These are phyloP conservation scores for Spongospora subterranea DNA, from an alignment of 208 protist species.

Conservation along the genomic window DNA sequence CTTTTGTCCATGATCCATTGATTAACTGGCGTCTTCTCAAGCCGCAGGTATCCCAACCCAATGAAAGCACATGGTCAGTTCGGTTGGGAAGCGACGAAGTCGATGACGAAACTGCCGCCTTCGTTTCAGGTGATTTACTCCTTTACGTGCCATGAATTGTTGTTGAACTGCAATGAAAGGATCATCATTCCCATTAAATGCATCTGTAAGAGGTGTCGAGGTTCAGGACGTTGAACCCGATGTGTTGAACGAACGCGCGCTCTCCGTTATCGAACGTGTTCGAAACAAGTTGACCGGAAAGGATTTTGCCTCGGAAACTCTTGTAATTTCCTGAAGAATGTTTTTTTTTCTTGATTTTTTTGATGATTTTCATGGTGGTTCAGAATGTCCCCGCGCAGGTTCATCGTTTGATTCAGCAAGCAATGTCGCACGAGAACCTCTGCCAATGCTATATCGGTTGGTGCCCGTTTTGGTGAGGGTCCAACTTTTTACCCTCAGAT, in stretches of 20 bases:
- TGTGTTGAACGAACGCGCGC: conserved; percentile 88
- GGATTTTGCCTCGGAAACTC: conserved; percentile 85
- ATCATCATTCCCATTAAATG: too few species aligned
- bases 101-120: background rate
- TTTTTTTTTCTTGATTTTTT: background rate
- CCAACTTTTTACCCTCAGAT: too few species aligned
- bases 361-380: background rate
- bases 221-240: background rate
- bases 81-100: background rate
- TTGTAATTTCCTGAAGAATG: conserved; percentile 66
- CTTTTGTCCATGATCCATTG: conserved; percentile 99
- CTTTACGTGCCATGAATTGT: background rate
- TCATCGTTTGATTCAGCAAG: conserved; percentile 79
- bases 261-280: conserved; percentile 93
- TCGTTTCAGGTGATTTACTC: background rate
- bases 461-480: conserved; percentile 98
- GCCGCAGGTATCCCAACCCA: background rate
- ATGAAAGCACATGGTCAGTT: background rate
- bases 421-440: conserved; percentile 97
- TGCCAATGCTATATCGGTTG: conserved; percentile 98
- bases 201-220: too few species aligned
- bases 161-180: too few species aligned
- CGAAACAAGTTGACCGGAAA: conserved; percentile 96
- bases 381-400: conserved; percentile 65
- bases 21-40: conserved; percentile 96